Evolutionary conservation across 768 basidiomycete species (phyloP).

Genomic region (Russula dissimulans): DNA sequence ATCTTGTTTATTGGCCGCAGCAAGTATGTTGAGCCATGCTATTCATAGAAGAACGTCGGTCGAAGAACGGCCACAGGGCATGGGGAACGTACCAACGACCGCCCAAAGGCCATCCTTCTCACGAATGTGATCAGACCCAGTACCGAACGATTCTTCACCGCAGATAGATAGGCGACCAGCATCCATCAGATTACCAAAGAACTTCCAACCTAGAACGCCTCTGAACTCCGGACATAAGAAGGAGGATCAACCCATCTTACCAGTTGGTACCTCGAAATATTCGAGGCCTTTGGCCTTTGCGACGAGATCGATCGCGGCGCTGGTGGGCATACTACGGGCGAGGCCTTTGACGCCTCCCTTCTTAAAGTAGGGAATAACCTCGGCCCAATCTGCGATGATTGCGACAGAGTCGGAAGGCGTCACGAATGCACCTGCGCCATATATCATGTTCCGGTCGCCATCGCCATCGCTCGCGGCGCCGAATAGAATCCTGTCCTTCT

Average conservation of each 20-base stretch:
- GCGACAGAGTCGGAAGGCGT: conserved; percentile 97
- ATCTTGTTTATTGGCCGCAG: conserved; percentile 64
- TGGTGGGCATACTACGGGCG: conserved; percentile 96
- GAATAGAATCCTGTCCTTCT: conserved; percentile 76
- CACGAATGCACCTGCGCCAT: conserved; percentile 95
- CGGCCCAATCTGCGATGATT: conserved; percentile 96
- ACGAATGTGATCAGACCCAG: conserved; percentile 98
- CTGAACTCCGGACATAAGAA: neutral
- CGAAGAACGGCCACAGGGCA: neutral
- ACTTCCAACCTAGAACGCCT: conserved; percentile 78
- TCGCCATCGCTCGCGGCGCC: conserved; percentile 98
- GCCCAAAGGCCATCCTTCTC: conserved; percentile 99
- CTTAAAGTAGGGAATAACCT: conserved; percentile 87
- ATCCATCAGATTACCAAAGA: conserved; percentile 99
- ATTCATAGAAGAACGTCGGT: neutral
- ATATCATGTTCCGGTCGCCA: conserved; percentile 99
- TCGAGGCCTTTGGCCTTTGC: conserved; percentile 90
- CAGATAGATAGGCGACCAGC: conserved; percentile 96
- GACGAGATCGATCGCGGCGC: conserved; percentile 92
- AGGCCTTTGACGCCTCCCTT: conserved; percentile 88
- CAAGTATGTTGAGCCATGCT: conserved; percentile 98
- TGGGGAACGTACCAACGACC: conserved; percentile 60
- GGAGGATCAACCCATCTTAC: conserved; percentile 31
- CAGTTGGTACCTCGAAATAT: conserved; percentile 94
- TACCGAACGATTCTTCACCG: conserved; percentile 98